Conservation (phyloP, 1,139 yeast genomes). For the Wickerhamomyces sp. region DNA sequence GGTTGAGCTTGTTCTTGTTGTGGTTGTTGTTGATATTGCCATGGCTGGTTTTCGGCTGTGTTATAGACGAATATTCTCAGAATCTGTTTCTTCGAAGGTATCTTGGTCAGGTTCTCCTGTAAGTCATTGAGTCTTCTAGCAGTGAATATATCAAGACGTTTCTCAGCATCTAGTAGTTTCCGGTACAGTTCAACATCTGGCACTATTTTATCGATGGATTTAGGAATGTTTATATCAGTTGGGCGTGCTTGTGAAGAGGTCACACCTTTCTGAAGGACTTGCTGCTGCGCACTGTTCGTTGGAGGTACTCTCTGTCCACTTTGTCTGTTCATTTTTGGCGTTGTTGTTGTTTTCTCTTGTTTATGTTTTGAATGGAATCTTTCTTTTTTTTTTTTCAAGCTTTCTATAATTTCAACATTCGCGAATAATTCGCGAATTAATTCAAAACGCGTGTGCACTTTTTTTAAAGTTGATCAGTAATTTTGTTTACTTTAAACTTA, state of each 20-base stretch:
- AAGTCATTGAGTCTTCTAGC: constrained; percentile 81
- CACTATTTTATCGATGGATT: constrained; percentile 33
- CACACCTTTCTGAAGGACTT: constrained; percentile 14
- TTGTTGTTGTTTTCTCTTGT: constrained; percentile 1
- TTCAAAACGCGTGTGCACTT: too few species aligned
- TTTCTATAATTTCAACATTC: too few species aligned
- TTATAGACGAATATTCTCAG: constrained; percentile 82
- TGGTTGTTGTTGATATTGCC: constrained; percentile 49
- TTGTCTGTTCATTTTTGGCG: not conserved
- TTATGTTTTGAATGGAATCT: too few species aligned
- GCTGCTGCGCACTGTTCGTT: constrained; percentile 6
- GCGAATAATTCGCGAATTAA: too few species aligned
- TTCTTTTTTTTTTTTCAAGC: too few species aligned
- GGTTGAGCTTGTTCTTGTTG: constrained; percentile 18
- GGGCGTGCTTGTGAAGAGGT: constrained; percentile 22
- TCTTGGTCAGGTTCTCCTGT: constrained; percentile 57
- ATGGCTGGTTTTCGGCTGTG: constrained; percentile 81
- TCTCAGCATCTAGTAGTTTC: constrained; percentile 71
- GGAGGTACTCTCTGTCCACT: not conserved
- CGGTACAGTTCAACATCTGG: constrained; percentile 76
- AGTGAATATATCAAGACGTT: constrained; percentile 71
- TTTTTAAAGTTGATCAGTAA: too few species aligned
- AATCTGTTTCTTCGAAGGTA: constrained; percentile 46
- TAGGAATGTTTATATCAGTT: constrained; percentile 23
- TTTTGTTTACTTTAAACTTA: not conserved